These are phyloP conservation scores for Fusarium sp. DNA, from an alignment of 2,329 filamentous ascomycete genomes.

Conservation along the genomic window DNA sequence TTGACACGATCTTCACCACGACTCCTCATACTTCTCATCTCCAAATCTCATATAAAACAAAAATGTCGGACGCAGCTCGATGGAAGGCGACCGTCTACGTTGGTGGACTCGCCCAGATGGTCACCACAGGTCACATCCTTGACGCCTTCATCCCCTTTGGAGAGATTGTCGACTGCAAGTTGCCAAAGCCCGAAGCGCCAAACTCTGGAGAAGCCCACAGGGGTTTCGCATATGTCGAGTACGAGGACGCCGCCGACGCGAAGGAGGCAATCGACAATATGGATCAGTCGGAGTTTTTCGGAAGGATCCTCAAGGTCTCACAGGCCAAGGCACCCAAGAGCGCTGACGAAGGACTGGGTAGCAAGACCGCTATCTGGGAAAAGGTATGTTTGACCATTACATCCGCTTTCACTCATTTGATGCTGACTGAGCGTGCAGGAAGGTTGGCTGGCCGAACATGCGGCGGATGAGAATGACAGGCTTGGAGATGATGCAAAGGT, in stretches of 20 bases:
- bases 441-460: slow-evolving; percentile 90
- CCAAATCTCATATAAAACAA: not conserved
- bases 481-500: slow-evolving; percentile 33
- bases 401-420: not conserved
- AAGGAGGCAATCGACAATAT: slow-evolving; percentile 98
- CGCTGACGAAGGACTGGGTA: slow-evolving; percentile 85
- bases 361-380: slow-evolving; percentile 95
- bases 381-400: slow-evolving; percentile 72
- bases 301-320: slow-evolving; percentile 90
- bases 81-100: slow-evolving; percentile 95
- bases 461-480: slow-evolving; percentile 79
- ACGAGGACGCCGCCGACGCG: slow-evolving; percentile 85
- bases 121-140: slow-evolving; percentile 79
- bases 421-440: slow-evolving; percentile 67
- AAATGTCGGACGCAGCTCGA: slow-evolving; percentile 83
- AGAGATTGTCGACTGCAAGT: slow-evolving; percentile 89
- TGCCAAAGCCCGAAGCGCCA: slow-evolving; percentile 87
- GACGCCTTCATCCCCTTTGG: slow-evolving; percentile 97
- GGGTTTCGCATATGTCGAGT: slow-evolving; percentile 97
- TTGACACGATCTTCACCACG: slow-evolving; percentile 5
- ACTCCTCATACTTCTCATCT: not conserved
- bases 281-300: slow-evolving; percentile 96
- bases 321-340: slow-evolving; percentile 93
- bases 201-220: slow-evolving; percentile 83
- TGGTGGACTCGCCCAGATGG: slow-evolving; percentile 83